Evolutionary conservation across 2,329 filamentous ascomycete species (phyloP).

Genomic region (Sporothrix dimorphospora): DNA sequence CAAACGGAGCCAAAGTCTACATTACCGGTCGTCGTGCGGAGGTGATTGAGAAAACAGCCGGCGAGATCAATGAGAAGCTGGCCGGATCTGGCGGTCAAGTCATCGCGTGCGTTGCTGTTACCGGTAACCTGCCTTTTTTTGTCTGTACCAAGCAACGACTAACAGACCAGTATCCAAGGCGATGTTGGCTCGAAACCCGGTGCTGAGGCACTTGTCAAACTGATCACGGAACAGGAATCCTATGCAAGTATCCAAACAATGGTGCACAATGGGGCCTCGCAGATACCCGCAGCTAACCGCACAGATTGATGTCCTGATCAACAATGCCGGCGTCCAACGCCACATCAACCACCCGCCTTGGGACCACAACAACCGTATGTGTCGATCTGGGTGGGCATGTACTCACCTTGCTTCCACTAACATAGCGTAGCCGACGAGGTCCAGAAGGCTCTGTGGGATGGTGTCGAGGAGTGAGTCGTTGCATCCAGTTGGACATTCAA

Average conservation of each 20-base stretch:
- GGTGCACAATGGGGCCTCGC: background rate
- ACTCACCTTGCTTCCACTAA: too few relatives aligned
- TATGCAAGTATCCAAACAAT: background rate
- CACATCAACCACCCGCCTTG: background rate
- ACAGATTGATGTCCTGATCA: slow-evolving; percentile 3
- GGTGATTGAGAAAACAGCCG: background rate
- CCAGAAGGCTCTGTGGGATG: background rate
- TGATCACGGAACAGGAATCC: background rate
- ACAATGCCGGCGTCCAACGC: background rate
- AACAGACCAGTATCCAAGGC: background rate
- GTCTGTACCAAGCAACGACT: background rate
- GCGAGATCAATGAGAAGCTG: background rate
- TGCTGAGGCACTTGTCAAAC: background rate
- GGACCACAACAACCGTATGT: background rate
- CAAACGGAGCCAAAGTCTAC: background rate
- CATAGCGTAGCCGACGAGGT: background rate
- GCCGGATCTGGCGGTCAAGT: background rate
- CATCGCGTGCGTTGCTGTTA: background rate
- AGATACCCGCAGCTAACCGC: background rate
- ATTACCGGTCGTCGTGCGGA: background rate
- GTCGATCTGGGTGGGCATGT: background rate
- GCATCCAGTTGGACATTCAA: too few relatives aligned
- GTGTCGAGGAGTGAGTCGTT: background rate
- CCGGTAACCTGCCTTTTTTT: background rate
- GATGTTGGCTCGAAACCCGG: background rate